These are phyloP conservation scores for Microbotryum intermedium DNA, from an alignment of 1,284 basidiomycete genomes.

Conservation along the genomic window DNA sequence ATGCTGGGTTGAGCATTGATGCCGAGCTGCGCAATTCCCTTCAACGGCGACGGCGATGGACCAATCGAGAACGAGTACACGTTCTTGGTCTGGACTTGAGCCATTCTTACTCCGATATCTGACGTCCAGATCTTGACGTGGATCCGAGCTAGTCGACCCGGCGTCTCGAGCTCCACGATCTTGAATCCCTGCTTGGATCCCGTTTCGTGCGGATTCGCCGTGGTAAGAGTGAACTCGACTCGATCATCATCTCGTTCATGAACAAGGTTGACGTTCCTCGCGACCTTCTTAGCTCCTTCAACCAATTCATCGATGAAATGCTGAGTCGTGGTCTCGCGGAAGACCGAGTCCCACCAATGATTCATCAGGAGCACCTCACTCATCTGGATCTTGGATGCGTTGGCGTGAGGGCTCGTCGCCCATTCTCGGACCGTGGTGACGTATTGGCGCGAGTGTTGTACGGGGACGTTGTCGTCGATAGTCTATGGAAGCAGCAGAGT, in stretches of 20 bases:
- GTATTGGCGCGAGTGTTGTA: conserved; percentile 64
- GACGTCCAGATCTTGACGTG: conserved; percentile 15
- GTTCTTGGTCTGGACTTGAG: neutral
- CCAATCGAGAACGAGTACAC: neutral
- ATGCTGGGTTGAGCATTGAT: neutral
- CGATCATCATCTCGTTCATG: conserved; percentile 11
- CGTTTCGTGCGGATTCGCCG: conserved; percentile 54
- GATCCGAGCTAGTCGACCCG: conserved; percentile 44
- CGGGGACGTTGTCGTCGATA: conserved; percentile 65
- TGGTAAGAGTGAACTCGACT: conserved; percentile 55
- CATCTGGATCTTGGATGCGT: conserved; percentile 40
- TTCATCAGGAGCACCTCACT: conserved; percentile 54
- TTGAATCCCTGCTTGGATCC: conserved; percentile 59
- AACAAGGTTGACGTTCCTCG: conserved; percentile 2
- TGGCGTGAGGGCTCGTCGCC: conserved; percentile 33
- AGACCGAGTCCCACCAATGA: conserved; percentile 61
- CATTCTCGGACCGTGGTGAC: conserved; percentile 52
- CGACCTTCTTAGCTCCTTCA: conserved; percentile 6
- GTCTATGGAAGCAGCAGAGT: conserved; percentile 27
- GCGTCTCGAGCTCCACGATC: conserved; percentile 49
- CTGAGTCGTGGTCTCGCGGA: conserved; percentile 50
- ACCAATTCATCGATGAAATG: conserved; percentile 48
- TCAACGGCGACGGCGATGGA: neutral
- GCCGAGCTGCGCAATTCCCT: neutral
- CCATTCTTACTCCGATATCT: neutral